Evolutionary conservation across 768 basidiomycete species (phyloP), one percentile per base, ranked within the genome.

Genomic region (Kwoniella pini): DNA sequence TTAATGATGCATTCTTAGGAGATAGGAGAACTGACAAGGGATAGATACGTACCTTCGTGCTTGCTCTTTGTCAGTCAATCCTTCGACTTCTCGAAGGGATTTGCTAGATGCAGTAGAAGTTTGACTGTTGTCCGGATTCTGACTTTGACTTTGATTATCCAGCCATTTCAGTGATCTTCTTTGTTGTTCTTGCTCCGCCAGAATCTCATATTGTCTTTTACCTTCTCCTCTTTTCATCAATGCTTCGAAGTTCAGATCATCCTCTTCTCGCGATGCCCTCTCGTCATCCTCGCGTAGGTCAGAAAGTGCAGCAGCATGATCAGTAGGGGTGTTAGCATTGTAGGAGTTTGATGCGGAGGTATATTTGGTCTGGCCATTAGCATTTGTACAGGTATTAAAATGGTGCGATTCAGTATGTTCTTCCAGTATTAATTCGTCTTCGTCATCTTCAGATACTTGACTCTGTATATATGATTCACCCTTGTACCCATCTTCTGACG

Each of bases 211-310:
- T 12, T 17, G 17, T 40, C 27, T 45, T 52, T 61, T 17, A 36
- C 59, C 42, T 54, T 53, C 27, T 22, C 40, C 4, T 24, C 43
- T n/a, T 42, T 30, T 19, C 43, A 61, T 31, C 17, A 61, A 22
- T 9, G 21, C 12, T 21, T 45, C 53, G 33, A 61, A 61, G 4
- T 43, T 26, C n/a, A n/a, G 19, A n/a, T 39, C 59, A 17, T 54
- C 59, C 59, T 10, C 49, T 45, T 42, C 19, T 19, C n/a, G 40
- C 5, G 40, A 42, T 11, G 7, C 40, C 19, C n/a, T n/a, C n/a
- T n/a, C n/a, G n/a, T n/a, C n/a, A n/a, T n/a, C n/a, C n/a, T n/a
- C n/a, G n/a, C n/a, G n/a, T n/a, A n/a, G n/a, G n/a, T n/a, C n/a
- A n/a, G n/a, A 30, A 26, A 24, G 5, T 49, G n/a, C n/a, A n/a